Evolutionary conservation across 345 rosid species (phyloP).

Genomic region (Linum usitatissimum): DNA sequence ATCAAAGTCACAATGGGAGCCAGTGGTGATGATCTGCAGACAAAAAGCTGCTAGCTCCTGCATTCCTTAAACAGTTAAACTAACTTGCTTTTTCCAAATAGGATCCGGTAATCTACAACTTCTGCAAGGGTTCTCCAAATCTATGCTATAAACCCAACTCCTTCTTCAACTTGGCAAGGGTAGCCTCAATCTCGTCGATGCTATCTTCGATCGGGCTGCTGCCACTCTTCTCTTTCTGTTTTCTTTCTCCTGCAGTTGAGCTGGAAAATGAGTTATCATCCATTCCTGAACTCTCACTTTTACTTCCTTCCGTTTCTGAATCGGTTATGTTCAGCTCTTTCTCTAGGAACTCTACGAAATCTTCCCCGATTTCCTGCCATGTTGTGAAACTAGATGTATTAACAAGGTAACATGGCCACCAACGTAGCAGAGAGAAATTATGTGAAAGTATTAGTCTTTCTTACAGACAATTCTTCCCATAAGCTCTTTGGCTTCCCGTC

Average conservation of each 20-base stretch:
- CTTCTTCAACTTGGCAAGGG: conserved; percentile 69
- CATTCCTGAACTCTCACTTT: conserved; percentile 8
- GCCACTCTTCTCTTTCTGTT: conserved; percentile 30
- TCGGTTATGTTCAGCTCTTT: conserved; percentile 74
- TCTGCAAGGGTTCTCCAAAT: neutral
- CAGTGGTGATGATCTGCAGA: neutral
- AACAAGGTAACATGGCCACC: neutral
- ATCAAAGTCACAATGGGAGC: neutral
- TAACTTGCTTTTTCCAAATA: too few relatives aligned
- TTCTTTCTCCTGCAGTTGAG: conserved; percentile 19
- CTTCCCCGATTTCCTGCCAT: conserved; percentile 79
- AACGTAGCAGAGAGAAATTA: neutral
- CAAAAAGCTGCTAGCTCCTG: neutral
- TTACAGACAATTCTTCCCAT: conserved; percentile 89
- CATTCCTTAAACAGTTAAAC: neutral
- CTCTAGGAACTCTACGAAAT: conserved; percentile 83
- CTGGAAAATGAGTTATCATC: conserved; percentile 14
- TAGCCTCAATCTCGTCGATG: conserved; percentile 85
- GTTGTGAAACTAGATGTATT: neutral
- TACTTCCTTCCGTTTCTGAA: conserved; percentile 24
- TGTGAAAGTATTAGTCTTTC: conserved; percentile 12
- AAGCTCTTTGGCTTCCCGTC: conserved; percentile 85
- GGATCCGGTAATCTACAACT: neutral
- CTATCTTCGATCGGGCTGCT: conserved; percentile 42
- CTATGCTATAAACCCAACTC: conserved; percentile 61